Conservation (phyloP, 768 basidiomycete genomes). For the Lanmaoa rubissima region DNA sequence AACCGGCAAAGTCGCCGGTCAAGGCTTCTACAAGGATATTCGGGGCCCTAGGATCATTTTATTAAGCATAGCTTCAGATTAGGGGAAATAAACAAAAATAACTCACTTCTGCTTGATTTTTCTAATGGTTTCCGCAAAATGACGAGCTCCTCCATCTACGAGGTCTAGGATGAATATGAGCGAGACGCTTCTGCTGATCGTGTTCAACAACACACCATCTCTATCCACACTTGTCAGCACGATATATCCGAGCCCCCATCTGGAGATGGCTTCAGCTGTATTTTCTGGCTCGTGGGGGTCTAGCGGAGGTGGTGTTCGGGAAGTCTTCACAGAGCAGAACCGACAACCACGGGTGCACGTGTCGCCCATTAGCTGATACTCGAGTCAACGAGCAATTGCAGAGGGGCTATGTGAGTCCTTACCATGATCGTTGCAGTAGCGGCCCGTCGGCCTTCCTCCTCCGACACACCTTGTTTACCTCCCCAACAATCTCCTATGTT, state of each 20-base stretch:
- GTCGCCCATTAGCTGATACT: constrained; percentile 90
- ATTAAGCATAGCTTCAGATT: neutral
- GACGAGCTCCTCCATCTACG: constrained; percentile 84
- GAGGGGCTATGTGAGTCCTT: constrained; percentile 15
- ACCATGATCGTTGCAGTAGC: constrained; percentile 99
- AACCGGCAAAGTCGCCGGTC: constrained; percentile 91
- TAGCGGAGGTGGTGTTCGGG: constrained; percentile 79
- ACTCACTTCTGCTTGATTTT: constrained; percentile 89
- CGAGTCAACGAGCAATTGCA: constrained; percentile 5
- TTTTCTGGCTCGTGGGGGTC: constrained; percentile 98
- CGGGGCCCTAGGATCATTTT: constrained; percentile 65
- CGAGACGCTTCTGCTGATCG: neutral
- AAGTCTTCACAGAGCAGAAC: constrained; percentile 97
- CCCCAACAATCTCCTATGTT: constrained; percentile 99
- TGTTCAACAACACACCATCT: constrained; percentile 63
- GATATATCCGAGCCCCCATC: constrained; percentile 98
- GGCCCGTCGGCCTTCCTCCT: constrained; percentile 69
- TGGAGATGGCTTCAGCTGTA: constrained; percentile 95
- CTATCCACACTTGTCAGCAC: constrained; percentile 96
- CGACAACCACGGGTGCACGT: constrained; percentile 97
- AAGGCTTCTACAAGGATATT: constrained; percentile 95
- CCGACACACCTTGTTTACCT: constrained; percentile 64
- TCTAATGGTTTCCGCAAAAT: constrained; percentile 92
- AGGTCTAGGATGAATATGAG: constrained; percentile 59
- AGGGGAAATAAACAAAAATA: constrained; percentile 31